These are phyloP conservation scores for Mariannaea sp. DNA, from an alignment of 2,329 filamentous ascomycete genomes.

Conservation along the genomic window DNA sequence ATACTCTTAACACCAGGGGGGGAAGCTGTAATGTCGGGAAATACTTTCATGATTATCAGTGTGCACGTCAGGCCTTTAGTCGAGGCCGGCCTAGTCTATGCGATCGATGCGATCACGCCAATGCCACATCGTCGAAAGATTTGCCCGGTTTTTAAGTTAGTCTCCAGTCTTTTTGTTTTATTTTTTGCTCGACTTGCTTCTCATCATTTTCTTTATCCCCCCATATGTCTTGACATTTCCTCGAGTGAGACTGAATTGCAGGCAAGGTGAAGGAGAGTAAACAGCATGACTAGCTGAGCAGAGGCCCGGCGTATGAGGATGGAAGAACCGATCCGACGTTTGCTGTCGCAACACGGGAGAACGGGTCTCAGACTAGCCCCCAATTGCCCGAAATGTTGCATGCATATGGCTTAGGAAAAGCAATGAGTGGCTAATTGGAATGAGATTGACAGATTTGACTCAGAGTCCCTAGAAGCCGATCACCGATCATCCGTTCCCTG, in stretches of 20 bases:
- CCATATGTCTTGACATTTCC: not conserved
- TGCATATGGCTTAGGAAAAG: constrained; percentile 29
- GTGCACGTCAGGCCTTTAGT: not conserved
- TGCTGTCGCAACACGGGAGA: constrained; percentile 15
- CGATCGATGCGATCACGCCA: constrained; percentile 21
- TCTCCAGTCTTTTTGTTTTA: constrained; percentile 12
- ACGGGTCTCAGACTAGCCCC: constrained; percentile 14
- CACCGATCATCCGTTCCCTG: constrained; percentile 30
- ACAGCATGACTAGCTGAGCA: not conserved
- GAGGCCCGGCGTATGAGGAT: constrained; percentile 4
- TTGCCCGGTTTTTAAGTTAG: constrained; percentile 8
- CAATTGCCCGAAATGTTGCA: constrained; percentile 27
- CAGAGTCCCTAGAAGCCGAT: constrained; percentile 33
- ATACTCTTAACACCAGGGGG: no score
- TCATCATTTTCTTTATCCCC: not conserved
- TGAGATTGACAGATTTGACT: constrained; percentile 39
- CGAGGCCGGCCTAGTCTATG: not conserved
- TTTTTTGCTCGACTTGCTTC: not conserved
- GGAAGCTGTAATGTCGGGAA: no score
- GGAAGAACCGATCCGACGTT: constrained; percentile 7
- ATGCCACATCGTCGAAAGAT: constrained; percentile 19
- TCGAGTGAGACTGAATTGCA: constrained; percentile 10
- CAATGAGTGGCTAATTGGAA: constrained; percentile 33
- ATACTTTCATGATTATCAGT: not conserved
- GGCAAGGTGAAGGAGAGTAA: constrained; percentile 13